A percentile compares a stretch with the other conserved stretches of the same genome.
Evolutionary conservation across 2,329 filamentous ascomycete genomes (phyloP).

Genomic region (Talaromyces sp.): DNA sequence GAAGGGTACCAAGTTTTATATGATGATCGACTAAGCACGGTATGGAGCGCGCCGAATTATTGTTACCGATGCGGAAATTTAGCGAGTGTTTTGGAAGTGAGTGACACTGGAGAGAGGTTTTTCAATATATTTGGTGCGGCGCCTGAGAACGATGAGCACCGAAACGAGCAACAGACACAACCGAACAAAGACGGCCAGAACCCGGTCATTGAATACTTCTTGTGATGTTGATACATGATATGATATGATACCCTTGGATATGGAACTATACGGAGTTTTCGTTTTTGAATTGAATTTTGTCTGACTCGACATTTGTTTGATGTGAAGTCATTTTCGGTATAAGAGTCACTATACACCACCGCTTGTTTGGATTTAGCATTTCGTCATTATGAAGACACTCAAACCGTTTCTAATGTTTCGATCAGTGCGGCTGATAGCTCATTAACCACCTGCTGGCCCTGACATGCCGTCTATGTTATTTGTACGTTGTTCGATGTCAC

Average conservation of each 20-base stretch:
- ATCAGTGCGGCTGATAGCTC: too few species aligned
- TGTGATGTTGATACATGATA: slow-evolving; percentile 46
- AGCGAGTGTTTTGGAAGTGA: slow-evolving; percentile 94
- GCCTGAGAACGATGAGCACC: slow-evolving; percentile 84
- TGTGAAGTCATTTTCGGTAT: neutral
- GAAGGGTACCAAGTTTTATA: slow-evolving; percentile 97
- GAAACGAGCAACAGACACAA: slow-evolving; percentile 71
- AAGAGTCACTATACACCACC: slow-evolving; percentile 1
- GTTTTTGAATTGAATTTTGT: neutral
- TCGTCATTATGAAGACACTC: neutral
- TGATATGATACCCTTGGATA: slow-evolving; percentile 20
- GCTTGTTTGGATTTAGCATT: neutral
- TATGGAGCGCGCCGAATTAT: slow-evolving; percentile 97
- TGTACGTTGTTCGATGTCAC: neutral
- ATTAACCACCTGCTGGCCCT: too few species aligned
- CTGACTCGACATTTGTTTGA: neutral
- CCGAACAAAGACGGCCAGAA: slow-evolving; percentile 67
- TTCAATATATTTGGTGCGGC: slow-evolving; percentile 98
- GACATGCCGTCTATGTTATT: too few species aligned
- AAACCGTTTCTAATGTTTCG: neutral
- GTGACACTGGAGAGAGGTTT: slow-evolving; percentile 84
- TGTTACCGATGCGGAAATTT: slow-evolving; percentile 96
- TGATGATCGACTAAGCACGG: slow-evolving; percentile 88
- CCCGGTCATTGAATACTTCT: slow-evolving; percentile 67
- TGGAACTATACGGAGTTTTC: slow-evolving; percentile 15